These are phyloP conservation scores for Fragaria nilgerrensis DNA, from an alignment of 306 rosid genomes.

Conservation along the genomic window DNA sequence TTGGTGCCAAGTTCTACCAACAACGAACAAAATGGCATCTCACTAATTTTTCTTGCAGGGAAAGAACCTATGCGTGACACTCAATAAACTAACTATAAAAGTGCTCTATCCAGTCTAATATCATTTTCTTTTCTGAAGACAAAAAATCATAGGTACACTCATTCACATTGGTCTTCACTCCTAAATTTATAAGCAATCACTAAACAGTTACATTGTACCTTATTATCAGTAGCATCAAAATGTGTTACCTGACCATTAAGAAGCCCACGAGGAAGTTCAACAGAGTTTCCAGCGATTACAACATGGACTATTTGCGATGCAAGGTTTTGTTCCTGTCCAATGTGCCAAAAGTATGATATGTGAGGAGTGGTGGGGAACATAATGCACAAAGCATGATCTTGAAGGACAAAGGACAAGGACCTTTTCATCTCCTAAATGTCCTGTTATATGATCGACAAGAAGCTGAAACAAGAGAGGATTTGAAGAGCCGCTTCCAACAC, in stretches of 20 bases:
- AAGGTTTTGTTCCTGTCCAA: slow-evolving; percentile 72
- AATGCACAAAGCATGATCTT: slow-evolving; percentile 20
- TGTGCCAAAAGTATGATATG: slow-evolving; percentile 32
- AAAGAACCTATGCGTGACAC: not conserved
- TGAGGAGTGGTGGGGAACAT: slow-evolving; percentile 1
- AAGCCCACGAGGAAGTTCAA: slow-evolving; percentile 65
- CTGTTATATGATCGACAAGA: slow-evolving; percentile 90
- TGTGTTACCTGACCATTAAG: slow-evolving; percentile 80
- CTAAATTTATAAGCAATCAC: not conserved
- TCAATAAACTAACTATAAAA: not conserved
- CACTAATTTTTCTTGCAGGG: not conserved
- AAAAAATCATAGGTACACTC: not conserved
- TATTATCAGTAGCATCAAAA: not conserved
- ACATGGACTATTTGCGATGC: slow-evolving; percentile 83
- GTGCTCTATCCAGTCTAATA: not conserved
- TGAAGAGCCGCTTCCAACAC: slow-evolving; percentile 65
- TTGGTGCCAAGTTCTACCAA: slow-evolving; percentile 65
- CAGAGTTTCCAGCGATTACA: slow-evolving; percentile 84
- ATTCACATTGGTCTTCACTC: not conserved
- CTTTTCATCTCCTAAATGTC: slow-evolving; percentile 95
- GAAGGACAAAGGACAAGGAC: slow-evolving; percentile 39
- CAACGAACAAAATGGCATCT: slow-evolving; percentile 20
- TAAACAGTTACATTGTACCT: not conserved
- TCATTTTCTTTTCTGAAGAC: not conserved
- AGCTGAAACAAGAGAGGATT: slow-evolving; percentile 96